phyloP scores from a whole-genome alignment of 1,284 basidiomycete species.

The Cutaneotrichosporon mucoides region DNA sequence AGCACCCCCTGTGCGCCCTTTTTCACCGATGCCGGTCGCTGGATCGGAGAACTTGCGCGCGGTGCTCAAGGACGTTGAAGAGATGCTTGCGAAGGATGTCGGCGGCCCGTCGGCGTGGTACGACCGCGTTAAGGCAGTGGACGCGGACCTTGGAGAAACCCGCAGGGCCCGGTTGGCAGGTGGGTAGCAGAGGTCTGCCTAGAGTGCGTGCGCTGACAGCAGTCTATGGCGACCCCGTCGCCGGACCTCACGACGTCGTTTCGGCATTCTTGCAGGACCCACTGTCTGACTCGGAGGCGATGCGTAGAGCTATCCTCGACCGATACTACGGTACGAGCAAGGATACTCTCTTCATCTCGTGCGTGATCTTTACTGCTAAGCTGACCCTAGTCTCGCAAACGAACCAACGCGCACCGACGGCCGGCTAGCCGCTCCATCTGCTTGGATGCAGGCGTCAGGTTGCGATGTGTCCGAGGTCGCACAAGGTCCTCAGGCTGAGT shows the following conservation, averaged over 20 bases:
- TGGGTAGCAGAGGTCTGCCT: conserved; percentile 14
- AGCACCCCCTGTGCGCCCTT: neutral
- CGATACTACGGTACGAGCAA: conserved; percentile 21
- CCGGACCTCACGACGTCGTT: conserved; percentile 36
- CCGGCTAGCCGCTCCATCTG: conserved; percentile 23
- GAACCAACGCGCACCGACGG: conserved; percentile 7
- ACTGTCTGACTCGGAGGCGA: conserved; percentile 25
- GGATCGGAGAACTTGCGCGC: neutral
- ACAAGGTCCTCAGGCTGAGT: conserved; percentile 2
- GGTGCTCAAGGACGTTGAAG: neutral
- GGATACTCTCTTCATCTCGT: conserved; percentile 19
- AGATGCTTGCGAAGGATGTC: conserved; percentile 34
- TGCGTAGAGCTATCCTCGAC: conserved; percentile 23
- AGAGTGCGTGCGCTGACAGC: neutral
- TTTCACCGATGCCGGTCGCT: neutral
- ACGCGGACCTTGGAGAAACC: conserved; percentile 16
- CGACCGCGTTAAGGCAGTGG: conserved; percentile 19
- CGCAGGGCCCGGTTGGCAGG: conserved; percentile 30
- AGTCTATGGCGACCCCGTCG: conserved; percentile 39
- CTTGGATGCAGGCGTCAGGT: conserved; percentile 31
- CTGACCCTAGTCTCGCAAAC: conserved; percentile 1
- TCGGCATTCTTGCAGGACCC: conserved; percentile 43
- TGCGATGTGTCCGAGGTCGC: conserved; percentile 33
- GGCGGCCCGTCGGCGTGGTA: conserved; percentile 39
- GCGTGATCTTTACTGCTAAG: neutral